Conservation (phyloP, 169 alveolate genomes). For the Nephromyces sp. region DNA sequence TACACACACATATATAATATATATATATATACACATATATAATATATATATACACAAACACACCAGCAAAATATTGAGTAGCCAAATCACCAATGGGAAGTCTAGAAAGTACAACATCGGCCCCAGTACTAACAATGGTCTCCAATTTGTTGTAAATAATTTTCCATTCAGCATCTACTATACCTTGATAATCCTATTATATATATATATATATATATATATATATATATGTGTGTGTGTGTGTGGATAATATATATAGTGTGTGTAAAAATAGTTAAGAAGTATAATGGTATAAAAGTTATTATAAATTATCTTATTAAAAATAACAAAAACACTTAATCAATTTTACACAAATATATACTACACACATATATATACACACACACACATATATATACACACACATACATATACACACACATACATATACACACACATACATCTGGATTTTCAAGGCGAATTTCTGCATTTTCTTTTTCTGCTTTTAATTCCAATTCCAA, state of each 20-base stretch:
- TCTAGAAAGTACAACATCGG: constrained; percentile 82
- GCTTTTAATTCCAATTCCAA: constrained; percentile 93
- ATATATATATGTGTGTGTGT: no score
- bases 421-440: constrained; percentile 4
- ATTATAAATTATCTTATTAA: no score
- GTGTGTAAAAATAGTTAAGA: no score
- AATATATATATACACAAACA: no score
- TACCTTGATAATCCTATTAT: constrained; percentile 77
- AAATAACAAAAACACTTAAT: no score
- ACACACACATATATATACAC: not conserved
- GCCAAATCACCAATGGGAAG: constrained; percentile 98
- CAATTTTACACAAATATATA: not conserved
- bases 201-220: no score
- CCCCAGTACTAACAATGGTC: constrained; percentile 79
- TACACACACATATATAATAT: no score
- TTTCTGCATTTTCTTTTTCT: constrained; percentile 98
- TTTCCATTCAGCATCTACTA: constrained; percentile 97
- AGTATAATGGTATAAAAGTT: no score
- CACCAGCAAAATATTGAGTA: constrained; percentile 96
- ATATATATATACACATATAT: constrained; percentile 8
- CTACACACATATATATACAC: not conserved
- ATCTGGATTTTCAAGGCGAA: constrained; percentile 74
- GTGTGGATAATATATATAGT: no score
- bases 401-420: not conserved
- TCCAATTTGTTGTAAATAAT: constrained; percentile 88